These are phyloP conservation scores for Candida tropicalis DNA, from an alignment of 1,139 yeast species.

Conservation along the genomic window DNA sequence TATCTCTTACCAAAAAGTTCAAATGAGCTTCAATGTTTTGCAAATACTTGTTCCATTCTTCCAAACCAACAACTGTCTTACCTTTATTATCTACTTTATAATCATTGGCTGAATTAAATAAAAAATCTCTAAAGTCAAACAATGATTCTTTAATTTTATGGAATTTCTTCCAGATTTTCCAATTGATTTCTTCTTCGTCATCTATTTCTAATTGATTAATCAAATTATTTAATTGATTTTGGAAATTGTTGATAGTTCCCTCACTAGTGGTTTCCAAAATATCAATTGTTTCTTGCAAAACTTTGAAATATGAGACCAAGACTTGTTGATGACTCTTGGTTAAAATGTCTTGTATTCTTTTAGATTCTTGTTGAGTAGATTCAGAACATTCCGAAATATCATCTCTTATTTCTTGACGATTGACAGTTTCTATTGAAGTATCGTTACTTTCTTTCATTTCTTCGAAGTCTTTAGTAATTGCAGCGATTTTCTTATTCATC, in stretches of 20 bases:
- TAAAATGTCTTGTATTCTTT: conserved; percentile 35
- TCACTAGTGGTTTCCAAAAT: conserved; percentile 75
- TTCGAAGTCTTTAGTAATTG: conserved; percentile 53
- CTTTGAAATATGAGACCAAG: conserved; percentile 40
- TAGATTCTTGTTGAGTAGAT: conserved; percentile 34
- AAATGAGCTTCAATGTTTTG: conserved; percentile 63
- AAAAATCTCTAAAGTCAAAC: conserved; percentile 56
- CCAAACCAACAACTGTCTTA: conserved; percentile 42
- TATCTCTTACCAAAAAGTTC: conserved; percentile 62
- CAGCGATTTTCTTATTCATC: conserved; percentile 47
- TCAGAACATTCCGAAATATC: conserved; percentile 43
- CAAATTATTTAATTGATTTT: conserved; percentile 35
- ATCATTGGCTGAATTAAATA: conserved; percentile 50
- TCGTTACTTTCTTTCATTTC: conserved; percentile 42
- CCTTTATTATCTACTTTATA: conserved; percentile 25
- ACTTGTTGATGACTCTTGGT: conserved; percentile 36
- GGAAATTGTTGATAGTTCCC: conserved; percentile 58
- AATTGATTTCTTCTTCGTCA: conserved; percentile 44
- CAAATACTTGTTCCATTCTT: conserved; percentile 53
- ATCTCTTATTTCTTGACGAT: conserved; percentile 64
- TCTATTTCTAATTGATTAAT: conserved; percentile 31
- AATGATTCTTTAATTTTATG: conserved; percentile 59
- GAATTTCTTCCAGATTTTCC: conserved; percentile 73
- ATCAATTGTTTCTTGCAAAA: conserved; percentile 60
- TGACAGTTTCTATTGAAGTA: conserved; percentile 36